Evolutionary conservation across 1,139 yeast genomes (phyloP), one percentile per base, ranked within the genome.

Genomic region (Tardiomyces depauwii): DNA sequence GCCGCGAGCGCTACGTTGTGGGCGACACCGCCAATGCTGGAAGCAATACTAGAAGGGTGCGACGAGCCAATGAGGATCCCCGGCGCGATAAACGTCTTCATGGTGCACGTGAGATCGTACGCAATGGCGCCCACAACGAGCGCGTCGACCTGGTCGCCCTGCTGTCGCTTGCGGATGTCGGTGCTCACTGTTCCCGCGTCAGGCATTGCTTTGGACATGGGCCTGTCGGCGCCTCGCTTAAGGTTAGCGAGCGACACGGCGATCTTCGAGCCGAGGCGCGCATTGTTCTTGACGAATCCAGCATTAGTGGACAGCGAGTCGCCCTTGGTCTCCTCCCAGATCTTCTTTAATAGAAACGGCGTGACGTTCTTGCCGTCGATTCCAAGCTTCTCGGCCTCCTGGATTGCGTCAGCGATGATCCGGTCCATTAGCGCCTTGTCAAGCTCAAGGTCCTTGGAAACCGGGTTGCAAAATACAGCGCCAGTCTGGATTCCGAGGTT

Each of bases 1-100:
- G 70, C 57, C 0, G 93, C 91, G 18, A 76, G 58, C 0, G 85
- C 78, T 16, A 86, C 78, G 56, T 87, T 88, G 57, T 75, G 80
- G 0, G 87, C 96, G 1, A 87, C 96, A 0, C 96, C 96, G 0
- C 96, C 96, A 10, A 85, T 61, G 0, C 83, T 71, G 5, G 79
- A 71, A 1, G 63, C 55, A 1, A 77, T 71, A 1, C 55, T 59
- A 0, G 93, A 91, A 0, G 93, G 91, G 52, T 83, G 83, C 1
- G 95, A 86, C 47, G 91, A 93, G 3, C 68, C 66, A 53, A 75
- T 54, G 16, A 66, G 56, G 1, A 61, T 57, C 0, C 59, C 51
- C 0, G 61, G 51, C 2, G 42, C 21, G 4, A 55, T 48, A 25
- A 40, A 23, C 46, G 47, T 48, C 6, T 49, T 45, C 30, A 66